phyloP scores from a whole-genome alignment of 495 filamentous ascomycete genomes.

The Aspergillus hancockii region DNA sequence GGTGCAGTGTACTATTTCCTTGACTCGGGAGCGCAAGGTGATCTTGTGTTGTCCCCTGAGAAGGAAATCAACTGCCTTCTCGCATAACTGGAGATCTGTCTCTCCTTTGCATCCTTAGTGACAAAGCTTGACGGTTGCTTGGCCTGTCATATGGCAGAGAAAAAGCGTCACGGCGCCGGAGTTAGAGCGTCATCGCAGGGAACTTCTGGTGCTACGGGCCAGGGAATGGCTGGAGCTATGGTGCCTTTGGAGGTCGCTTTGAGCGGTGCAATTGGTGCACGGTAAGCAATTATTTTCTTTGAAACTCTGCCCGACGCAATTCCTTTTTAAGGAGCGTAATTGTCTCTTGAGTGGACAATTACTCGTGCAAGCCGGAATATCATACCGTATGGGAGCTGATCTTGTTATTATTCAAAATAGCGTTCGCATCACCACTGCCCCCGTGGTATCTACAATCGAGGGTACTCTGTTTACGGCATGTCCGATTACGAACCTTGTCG shows the following conservation, averaged over 20 bases:
- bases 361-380: not conserved
- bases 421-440: constrained; percentile 60
- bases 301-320: not conserved
- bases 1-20: not conserved
- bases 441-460: constrained; percentile 54
- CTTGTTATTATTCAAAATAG: constrained; percentile 35
- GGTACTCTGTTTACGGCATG: constrained; percentile 69
- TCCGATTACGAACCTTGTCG: constrained; percentile 65
- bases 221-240: constrained; percentile 42
- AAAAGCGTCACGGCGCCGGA: constrained; percentile 47
- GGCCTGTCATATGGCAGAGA: constrained; percentile 41
- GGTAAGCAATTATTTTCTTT: constrained; percentile 34
- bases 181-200: constrained; percentile 38
- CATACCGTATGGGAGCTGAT: not conserved
- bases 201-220: constrained; percentile 26
- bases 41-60: constrained; percentile 2
- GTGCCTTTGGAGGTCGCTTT: constrained; percentile 49
- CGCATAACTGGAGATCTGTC: not conserved
- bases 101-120: not conserved
- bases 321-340: not conserved
- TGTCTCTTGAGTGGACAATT: not conserved
- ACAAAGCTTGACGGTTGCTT: not conserved
- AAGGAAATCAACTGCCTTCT: not conserved
- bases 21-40: not conserved
- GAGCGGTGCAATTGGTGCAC: constrained; percentile 53